phyloP scores from a whole-genome alignment of 805 yeast species.

The Kockiozyma suomiensis region DNA sequence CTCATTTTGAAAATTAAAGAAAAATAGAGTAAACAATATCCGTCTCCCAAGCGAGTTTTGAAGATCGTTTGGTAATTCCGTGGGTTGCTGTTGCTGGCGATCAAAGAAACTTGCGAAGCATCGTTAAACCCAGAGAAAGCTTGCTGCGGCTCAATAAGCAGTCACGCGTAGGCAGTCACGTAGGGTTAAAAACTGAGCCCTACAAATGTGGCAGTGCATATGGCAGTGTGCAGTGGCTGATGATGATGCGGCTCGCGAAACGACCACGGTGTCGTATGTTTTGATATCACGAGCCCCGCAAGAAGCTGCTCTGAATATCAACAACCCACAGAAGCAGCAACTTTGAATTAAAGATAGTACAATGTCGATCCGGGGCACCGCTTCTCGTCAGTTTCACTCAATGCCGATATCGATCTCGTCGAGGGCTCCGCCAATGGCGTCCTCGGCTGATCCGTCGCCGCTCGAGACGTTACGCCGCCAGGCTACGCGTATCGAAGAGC shows the following conservation, averaged over 20 bases:
- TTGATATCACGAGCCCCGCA: neutral
- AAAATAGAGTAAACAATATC: slow-evolving; percentile 10
- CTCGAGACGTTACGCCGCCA: slow-evolving; percentile 30
- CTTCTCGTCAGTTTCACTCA: slow-evolving; percentile 34
- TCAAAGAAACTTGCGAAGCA: neutral
- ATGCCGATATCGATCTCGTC: slow-evolving; percentile 33
- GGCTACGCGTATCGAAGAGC: slow-evolving; percentile 29
- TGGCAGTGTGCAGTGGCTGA: neutral
- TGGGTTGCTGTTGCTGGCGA: neutral
- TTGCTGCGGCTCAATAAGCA: slow-evolving; percentile 6
- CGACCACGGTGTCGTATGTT: slow-evolving; percentile 2
- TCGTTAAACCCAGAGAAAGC: neutral
- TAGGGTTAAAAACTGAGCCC: neutral
- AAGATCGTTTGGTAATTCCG: slow-evolving; percentile 32
- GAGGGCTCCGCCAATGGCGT: slow-evolving; percentile 25
- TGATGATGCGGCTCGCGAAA: neutral
- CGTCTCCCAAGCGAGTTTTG: slow-evolving; percentile 35
- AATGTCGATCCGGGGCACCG: slow-evolving; percentile 34
- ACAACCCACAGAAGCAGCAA: neutral
- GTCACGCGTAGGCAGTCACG: slow-evolving; percentile 10
- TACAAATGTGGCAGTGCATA: neutral
- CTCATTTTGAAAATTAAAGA: slow-evolving; percentile 20
- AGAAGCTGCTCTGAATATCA: too few relatives aligned
- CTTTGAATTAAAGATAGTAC: neutral
- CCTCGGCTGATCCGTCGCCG: slow-evolving; percentile 32